phyloP scores from a whole-genome alignment of 1,284 basidiomycete genomes.

The Inonotus hispidus region DNA sequence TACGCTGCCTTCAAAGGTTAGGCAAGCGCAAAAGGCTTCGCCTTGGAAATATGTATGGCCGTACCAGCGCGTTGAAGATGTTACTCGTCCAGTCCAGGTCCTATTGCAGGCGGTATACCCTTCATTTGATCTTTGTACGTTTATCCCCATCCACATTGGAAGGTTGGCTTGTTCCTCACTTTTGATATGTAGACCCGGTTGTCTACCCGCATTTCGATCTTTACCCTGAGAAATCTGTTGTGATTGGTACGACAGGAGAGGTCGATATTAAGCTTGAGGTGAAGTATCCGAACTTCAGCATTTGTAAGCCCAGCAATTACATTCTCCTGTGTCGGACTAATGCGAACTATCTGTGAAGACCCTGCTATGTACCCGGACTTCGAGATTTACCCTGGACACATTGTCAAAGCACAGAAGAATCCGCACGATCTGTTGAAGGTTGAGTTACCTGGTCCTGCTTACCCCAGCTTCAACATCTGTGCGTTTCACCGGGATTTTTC shows the following conservation, averaged over 20 bases:
- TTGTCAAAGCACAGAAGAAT: slow-evolving; percentile 4
- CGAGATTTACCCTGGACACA: slow-evolving; percentile 17
- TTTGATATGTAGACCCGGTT: slow-evolving; percentile 10
- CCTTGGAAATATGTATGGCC: slow-evolving; percentile 24
- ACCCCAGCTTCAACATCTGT: slow-evolving; percentile 15
- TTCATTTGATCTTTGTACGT: slow-evolving; percentile 8
- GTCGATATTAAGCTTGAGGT: background rate
- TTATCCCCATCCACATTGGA: background rate
- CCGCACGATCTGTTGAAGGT: slow-evolving; percentile 8
- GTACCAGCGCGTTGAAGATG: background rate
- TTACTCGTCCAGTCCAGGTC: background rate
- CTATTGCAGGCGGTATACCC: slow-evolving; percentile 13
- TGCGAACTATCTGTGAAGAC: slow-evolving; percentile 15
- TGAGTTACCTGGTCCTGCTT: background rate
- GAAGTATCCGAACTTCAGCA: slow-evolving; percentile 17
- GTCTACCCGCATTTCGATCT: slow-evolving; percentile 28
- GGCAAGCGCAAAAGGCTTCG: background rate
- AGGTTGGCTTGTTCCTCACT: background rate
- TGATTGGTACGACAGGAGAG: background rate
- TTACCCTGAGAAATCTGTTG: slow-evolving; percentile 21
- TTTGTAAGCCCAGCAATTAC: slow-evolving; percentile 3
- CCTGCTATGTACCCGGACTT: slow-evolving; percentile 24
- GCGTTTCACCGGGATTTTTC: background rate
- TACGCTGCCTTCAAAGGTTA: background rate
- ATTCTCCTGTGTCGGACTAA: background rate